Evolutionary conservation across 1,139 yeast genomes (phyloP).

Genomic region (Yamadazyma blattariae): DNA sequence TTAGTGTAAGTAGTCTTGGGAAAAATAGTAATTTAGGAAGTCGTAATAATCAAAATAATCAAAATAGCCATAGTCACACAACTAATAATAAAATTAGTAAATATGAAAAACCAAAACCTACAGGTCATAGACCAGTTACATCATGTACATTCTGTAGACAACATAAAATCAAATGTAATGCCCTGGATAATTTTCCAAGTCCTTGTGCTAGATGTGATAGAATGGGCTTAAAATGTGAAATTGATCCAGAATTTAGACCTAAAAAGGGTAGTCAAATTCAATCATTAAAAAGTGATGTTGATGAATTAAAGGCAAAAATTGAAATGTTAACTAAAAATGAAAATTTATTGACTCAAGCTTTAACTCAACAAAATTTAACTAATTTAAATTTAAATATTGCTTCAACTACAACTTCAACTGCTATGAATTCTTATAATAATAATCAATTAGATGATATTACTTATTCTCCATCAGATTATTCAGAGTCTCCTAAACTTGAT

Average conservation of each 20-base stretch:
- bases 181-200: constrained; percentile 75
- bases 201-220: constrained; percentile 83
- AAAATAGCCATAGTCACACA: background rate
- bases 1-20: no score
- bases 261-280: constrained; percentile 91
- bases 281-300: constrained; percentile 78
- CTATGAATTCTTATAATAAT: background rate
- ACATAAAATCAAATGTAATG: constrained; percentile 91
- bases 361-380: constrained; percentile 41
- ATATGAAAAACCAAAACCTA: constrained; percentile 23
- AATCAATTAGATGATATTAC: constrained; percentile 3
- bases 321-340: constrained; percentile 73
- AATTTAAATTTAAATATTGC: constrained; percentile 10
- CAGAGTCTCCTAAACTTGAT: background rate
- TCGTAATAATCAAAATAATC: background rate
- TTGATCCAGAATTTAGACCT: constrained; percentile 89
- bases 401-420: background rate
- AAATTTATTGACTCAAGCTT: constrained; percentile 61
- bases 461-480: constrained; percentile 7
- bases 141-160: constrained; percentile 94
- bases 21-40: background rate
- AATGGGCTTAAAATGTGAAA: constrained; percentile 79
- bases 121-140: constrained; percentile 78
- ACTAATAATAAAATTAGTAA: background rate
- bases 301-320: constrained; percentile 73